phyloP scores from a whole-genome alignment of 805 yeast species.

The Candida krabiensis region DNA sequence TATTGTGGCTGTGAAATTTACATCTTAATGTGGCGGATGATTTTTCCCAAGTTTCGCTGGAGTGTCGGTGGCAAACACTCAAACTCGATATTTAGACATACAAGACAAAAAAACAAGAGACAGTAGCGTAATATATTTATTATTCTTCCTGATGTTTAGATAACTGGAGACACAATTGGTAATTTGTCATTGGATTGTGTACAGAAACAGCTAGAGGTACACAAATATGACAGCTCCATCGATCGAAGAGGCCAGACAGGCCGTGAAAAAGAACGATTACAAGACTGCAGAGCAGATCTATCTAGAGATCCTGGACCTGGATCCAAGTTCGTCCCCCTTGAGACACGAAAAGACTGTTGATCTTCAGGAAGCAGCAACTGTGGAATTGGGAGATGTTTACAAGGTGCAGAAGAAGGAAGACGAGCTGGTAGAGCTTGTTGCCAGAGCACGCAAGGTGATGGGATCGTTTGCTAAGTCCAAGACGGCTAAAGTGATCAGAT shows the following conservation, averaged over 20 bases:
- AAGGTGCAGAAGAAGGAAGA: slow-evolving; percentile 45
- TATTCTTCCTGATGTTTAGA: no score
- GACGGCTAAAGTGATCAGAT: slow-evolving; percentile 85
- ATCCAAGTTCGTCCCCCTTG: slow-evolving; percentile 12
- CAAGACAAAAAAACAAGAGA: not conserved
- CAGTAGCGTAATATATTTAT: not conserved
- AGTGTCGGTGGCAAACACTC: no score
- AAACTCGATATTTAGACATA: no score
- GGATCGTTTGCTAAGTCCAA: slow-evolving; percentile 83
- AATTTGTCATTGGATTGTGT: no score
- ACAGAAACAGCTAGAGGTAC: no score
- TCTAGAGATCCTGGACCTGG: slow-evolving; percentile 43
- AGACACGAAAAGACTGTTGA: slow-evolving; percentile 44
- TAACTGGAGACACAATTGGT: no score
- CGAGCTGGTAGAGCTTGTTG: slow-evolving; percentile 61
- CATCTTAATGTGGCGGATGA: no score
- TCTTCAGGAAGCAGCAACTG: slow-evolving; percentile 65
- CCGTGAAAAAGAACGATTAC: slow-evolving; percentile 48
- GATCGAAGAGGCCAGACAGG: slow-evolving; percentile 62
- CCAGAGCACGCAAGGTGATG: slow-evolving; percentile 68
- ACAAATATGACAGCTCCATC: slow-evolving; percentile 35
- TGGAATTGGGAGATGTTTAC: slow-evolving; percentile 76
- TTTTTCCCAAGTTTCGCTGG: no score
- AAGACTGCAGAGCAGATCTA: slow-evolving; percentile 62
- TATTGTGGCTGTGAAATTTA: no score